phyloP scores from a whole-genome alignment of 371 early-diverging fungal genomes.

The Mortierella sp. region DNA sequence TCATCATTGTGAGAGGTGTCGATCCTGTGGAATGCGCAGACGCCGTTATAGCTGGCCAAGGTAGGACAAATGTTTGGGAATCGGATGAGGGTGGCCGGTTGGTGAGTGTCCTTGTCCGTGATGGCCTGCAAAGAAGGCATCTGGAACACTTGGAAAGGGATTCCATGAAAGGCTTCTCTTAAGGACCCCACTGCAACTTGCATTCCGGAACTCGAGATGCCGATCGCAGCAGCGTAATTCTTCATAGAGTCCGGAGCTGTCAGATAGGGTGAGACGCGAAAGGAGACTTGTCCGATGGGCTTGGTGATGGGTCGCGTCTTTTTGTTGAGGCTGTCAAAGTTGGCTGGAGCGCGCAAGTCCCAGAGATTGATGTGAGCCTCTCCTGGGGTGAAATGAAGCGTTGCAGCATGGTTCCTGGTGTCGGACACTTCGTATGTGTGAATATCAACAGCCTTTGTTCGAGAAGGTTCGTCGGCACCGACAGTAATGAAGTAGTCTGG shows the following conservation, averaged over 20 bases:
- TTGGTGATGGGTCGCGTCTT: neutral
- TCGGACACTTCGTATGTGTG: constrained; percentile 1
- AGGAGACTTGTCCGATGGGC: constrained; percentile 9
- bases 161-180: neutral
- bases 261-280: neutral
- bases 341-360: constrained; percentile 3
- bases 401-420: neutral
- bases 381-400: neutral
- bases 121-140: neutral
- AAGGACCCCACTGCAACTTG: constrained; percentile 2
- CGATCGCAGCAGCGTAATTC: neutral
- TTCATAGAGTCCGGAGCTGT: neutral
- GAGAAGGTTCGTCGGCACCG: neutral
- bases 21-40: neutral
- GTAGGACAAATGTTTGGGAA: neutral
- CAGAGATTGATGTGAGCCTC: constrained; percentile 15
- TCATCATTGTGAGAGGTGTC: neutral
- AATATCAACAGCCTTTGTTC: neutral
- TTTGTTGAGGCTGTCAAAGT: neutral
- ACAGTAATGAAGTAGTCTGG: constrained; percentile 19
- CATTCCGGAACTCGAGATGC: constrained; percentile 2
- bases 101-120: neutral
- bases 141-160: constrained; percentile 15
- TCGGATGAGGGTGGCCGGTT: neutral
- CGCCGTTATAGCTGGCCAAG: neutral